Evolutionary conservation across 352 stramenopile species (phyloP).

Genomic region (Peronospora belbahrii): DNA sequence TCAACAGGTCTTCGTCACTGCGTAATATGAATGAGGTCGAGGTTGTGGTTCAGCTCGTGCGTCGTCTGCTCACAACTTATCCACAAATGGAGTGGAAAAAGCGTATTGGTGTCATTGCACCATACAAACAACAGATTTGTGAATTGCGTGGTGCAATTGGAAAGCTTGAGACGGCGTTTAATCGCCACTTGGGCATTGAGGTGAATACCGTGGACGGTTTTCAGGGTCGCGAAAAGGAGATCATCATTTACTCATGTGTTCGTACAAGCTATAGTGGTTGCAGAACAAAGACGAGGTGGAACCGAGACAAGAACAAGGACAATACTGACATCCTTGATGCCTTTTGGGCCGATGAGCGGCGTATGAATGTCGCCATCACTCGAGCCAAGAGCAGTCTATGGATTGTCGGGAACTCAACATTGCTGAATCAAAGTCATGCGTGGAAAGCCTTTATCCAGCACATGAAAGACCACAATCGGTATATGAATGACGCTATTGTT

Average conservation of each 20-base stretch:
- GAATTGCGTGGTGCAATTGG: constrained; percentile 80
- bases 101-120: constrained; percentile 96
- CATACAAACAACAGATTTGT: constrained; percentile 96
- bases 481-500: constrained; percentile 29
- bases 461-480: constrained; percentile 43
- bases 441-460: constrained; percentile 66
- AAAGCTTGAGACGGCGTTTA: constrained; percentile 41
- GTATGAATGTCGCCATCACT: constrained; percentile 99
- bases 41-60: constrained; percentile 81
- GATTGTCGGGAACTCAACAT: constrained; percentile 70
- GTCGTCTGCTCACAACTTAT: constrained; percentile 84
- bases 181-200: constrained; percentile 56
- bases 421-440: constrained; percentile 59
- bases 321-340: constrained; percentile 31
- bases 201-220: constrained; percentile 97
- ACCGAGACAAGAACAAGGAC: constrained; percentile 5
- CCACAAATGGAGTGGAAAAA: constrained; percentile 59
- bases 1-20: constrained; percentile 63
- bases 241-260: constrained; percentile 96
- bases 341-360: constrained; percentile 95
- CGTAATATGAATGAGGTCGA: constrained; percentile 78
- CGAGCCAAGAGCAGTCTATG: constrained; percentile 92
- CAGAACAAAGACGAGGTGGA: constrained; percentile 18
- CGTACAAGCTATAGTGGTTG: constrained; percentile 87
- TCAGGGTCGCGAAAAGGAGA: constrained; percentile 95